Percentiles rank a stretch among this genome's conserved stretches.
Evolutionary conservation across 1,284 basidiomycete species (phyloP).

Genomic region (Ceratobasidium sp.): DNA sequence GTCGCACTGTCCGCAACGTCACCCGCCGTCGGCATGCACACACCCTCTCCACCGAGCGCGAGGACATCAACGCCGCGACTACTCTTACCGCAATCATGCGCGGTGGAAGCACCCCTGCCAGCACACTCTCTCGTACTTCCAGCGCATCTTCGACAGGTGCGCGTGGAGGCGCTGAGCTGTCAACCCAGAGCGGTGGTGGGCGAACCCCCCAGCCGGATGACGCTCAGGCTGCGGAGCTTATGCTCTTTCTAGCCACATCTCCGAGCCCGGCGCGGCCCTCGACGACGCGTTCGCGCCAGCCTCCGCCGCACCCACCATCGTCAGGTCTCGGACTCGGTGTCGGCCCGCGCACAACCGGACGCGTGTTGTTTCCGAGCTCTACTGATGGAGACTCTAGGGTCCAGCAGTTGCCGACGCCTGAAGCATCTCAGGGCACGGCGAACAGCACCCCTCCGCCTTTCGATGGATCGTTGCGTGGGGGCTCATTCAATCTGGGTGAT

Average conservation of each 20-base stretch:
- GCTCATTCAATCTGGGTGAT: constrained; percentile 71
- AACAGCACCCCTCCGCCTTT: constrained; percentile 52
- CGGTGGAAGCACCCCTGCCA: constrained; percentile 27
- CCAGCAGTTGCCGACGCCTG: constrained; percentile 47
- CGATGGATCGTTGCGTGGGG: constrained; percentile 51
- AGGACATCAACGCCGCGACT: constrained; percentile 80
- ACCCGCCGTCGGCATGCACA: constrained; percentile 55
- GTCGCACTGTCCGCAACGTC: constrained; percentile 44
- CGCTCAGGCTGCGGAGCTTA: constrained; percentile 76
- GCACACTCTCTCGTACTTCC: constrained; percentile 59
- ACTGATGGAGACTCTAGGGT: constrained; percentile 44
- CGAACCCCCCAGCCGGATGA: constrained; percentile 60
- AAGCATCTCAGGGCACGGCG: constrained; percentile 55
- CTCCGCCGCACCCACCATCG: constrained; percentile 61
- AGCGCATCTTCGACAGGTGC: constrained; percentile 26
- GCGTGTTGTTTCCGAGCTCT: constrained; percentile 40
- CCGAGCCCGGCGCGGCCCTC: constrained; percentile 70
- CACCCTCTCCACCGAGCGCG: constrained; percentile 49
- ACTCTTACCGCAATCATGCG: constrained; percentile 74
- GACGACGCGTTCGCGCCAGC: constrained; percentile 54
- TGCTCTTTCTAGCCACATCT: constrained; percentile 81
- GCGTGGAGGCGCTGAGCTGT: neutral
- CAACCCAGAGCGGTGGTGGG: neutral
- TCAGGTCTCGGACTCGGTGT: constrained; percentile 64
- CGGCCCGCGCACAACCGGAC: constrained; percentile 49